Evolutionary conservation across 129 eudicot genomes (phyloP).

Genomic region (Dittrichia graveolens): DNA sequence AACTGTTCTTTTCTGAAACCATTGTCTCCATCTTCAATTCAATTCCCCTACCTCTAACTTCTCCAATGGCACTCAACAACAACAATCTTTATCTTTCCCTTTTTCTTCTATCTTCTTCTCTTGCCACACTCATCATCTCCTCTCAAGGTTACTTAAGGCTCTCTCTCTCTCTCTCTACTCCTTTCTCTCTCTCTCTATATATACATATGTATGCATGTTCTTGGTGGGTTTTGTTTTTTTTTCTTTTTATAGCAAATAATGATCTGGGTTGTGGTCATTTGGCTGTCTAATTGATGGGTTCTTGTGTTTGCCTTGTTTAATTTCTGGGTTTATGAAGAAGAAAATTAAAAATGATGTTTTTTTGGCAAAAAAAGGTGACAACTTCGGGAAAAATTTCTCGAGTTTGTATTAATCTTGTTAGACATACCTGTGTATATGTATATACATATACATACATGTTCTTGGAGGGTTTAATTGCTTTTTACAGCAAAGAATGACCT

Average conservation of each 20-base stretch:
- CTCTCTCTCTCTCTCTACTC: constrained; percentile 12
- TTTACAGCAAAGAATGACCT: constrained; percentile 9
- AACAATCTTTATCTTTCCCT: constrained; percentile 23
- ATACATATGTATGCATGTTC: constrained; percentile 1
- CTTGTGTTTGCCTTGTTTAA: constrained; percentile 10
- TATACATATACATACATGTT: neutral
- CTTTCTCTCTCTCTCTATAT: constrained; percentile 19
- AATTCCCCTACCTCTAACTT: constrained; percentile 29
- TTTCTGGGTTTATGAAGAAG: neutral
- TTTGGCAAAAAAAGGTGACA: constrained; percentile 26
- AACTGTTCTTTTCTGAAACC: constrained; percentile 9
- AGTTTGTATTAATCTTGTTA: neutral
- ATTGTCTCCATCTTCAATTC: constrained; percentile 25
- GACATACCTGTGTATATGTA: no score
- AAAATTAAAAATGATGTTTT: constrained; percentile 22
- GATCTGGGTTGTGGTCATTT: constrained; percentile 17
- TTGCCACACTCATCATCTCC: constrained; percentile 39
- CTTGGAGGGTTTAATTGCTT: constrained; percentile 15
- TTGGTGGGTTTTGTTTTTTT: constrained; percentile 18
- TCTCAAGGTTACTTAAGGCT: constrained; percentile 50
- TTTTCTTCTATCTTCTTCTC: constrained; percentile 39
- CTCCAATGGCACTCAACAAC: constrained; percentile 52
- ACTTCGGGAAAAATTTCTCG: neutral
- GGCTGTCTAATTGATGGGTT: constrained; percentile 17
- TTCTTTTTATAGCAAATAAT: neutral